Evolutionary conservation across 148 eudicot species (phyloP).

Genomic region (Pouteria glomerata): DNA sequence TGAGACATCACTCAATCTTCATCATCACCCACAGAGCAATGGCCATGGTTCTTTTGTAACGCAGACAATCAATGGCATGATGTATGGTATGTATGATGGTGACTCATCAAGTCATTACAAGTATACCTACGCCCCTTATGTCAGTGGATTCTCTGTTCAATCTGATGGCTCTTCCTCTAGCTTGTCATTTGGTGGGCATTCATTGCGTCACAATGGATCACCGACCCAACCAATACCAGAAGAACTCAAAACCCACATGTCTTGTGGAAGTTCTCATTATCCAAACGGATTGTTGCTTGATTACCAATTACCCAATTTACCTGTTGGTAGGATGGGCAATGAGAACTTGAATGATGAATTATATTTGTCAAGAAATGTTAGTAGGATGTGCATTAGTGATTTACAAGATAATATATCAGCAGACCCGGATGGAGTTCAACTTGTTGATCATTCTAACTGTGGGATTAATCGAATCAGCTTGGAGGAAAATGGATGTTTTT

Average conservation of each 20-base stretch:
- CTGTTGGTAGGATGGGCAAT: constrained; percentile 7
- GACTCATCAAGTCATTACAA: constrained; percentile 16
- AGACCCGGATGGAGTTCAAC: constrained; percentile 15
- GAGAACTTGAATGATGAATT: constrained; percentile 16
- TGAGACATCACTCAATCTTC: constrained; percentile 25
- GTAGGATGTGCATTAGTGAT: constrained; percentile 24
- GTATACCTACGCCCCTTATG: constrained; percentile 25
- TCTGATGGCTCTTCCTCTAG: constrained; percentile 42
- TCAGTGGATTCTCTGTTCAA: constrained; percentile 31
- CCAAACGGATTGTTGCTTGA: constrained; percentile 9
- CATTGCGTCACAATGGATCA: constrained; percentile 21
- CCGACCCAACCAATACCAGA: constrained; percentile 26
- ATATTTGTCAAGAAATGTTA: constrained; percentile 21
- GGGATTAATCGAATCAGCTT: constrained; percentile 8
- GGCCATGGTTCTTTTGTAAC: constrained; percentile 2
- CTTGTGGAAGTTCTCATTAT: constrained; percentile 9
- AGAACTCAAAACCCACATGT: constrained; percentile 21
- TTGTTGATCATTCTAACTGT: constrained; percentile 7
- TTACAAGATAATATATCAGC: constrained; percentile 7
- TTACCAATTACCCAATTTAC: constrained; percentile 5
- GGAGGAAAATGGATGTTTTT: constrained; percentile 14
- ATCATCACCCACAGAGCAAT: constrained; percentile 8
- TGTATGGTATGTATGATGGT: constrained; percentile 26
- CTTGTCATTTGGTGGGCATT: constrained; percentile 24
- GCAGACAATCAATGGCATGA: too few species aligned